phyloP scores from a whole-genome alignment of 179 eudicot genomes.

The Camellia oleifera region DNA sequence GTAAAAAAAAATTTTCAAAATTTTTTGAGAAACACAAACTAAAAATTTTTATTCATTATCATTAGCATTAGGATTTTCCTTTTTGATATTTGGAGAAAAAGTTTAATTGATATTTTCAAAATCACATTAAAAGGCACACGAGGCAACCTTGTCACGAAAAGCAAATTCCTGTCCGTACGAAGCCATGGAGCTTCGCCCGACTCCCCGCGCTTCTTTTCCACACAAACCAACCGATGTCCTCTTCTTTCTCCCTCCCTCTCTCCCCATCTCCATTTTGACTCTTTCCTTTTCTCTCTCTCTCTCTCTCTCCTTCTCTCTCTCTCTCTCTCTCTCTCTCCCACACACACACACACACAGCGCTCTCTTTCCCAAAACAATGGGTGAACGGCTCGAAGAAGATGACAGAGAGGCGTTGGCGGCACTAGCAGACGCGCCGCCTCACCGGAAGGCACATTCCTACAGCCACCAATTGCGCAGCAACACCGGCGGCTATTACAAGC shows the following conservation, averaged over 20 bases:
- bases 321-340: not conserved
- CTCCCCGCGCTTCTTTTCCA: constrained; percentile 22
- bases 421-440: constrained; percentile 22
- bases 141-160: too few species aligned
- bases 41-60: too few species aligned
- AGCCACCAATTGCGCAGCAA: constrained; percentile 55
- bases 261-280: not conserved
- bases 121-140: too few species aligned
- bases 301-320: constrained; percentile 9
- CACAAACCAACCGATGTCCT: constrained; percentile 4
- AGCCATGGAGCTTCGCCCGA: constrained; percentile 24
- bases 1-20: too few species aligned
- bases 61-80: too few species aligned
- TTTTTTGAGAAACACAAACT: too few species aligned
- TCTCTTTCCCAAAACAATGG: constrained; percentile 5
- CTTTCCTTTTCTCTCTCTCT: constrained; percentile 3
- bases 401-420: constrained; percentile 40
- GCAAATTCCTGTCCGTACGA: constrained; percentile 21
- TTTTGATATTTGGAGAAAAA: too few species aligned
- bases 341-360: too few species aligned
- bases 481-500: constrained; percentile 30
- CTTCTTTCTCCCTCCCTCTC: constrained; percentile 18
- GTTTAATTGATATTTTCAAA: too few species aligned
- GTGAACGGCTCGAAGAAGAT: constrained; percentile 42
- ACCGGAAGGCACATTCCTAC: constrained; percentile 51